Conservation (phyloP, 306 rosid species). For the Delonix regia region DNA sequence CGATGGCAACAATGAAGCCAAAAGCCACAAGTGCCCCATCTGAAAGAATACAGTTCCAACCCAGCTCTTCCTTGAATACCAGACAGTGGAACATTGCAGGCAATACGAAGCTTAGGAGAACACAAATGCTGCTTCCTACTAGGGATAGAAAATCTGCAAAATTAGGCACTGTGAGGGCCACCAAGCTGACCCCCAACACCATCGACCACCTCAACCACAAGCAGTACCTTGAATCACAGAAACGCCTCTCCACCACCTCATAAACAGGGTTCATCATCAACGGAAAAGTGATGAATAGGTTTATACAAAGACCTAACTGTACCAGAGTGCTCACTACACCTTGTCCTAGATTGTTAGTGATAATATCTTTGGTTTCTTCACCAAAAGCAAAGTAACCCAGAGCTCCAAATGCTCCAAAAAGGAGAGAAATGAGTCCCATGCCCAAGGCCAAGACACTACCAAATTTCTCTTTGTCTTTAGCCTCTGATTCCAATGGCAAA, state of each 20-base stretch:
- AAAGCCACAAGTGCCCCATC: constrained; percentile 56
- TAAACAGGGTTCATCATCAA: constrained; percentile 80
- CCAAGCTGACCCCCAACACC: constrained; percentile 60
- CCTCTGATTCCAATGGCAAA: constrained; percentile 62
- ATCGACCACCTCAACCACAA: constrained; percentile 71
- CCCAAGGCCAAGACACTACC: constrained; percentile 57
- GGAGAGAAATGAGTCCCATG: constrained; percentile 56
- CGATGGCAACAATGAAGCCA: constrained; percentile 51
- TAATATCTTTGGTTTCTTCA: constrained; percentile 66
- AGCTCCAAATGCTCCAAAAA: constrained; percentile 66
- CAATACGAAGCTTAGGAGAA: constrained; percentile 64
- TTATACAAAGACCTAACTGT: constrained; percentile 61
- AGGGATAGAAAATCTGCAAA: constrained; percentile 75
- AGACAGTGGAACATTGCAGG: constrained; percentile 70
- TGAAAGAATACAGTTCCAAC: constrained; percentile 48
- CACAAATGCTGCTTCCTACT: constrained; percentile 75
- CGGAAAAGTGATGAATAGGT: constrained; percentile 65
- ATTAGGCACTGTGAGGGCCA: constrained; percentile 71
- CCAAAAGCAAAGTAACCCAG: constrained; percentile 78
- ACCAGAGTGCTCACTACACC: constrained; percentile 58
- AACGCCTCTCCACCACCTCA: constrained; percentile 69
- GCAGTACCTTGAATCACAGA: constrained; percentile 51
- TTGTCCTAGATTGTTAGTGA: constrained; percentile 65
- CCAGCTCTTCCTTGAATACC: constrained; percentile 66
- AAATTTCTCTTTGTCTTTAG: constrained; percentile 58